phyloP scores from a whole-genome alignment of 2,329 filamentous ascomycete genomes.

The Aspergillus ustus region DNA sequence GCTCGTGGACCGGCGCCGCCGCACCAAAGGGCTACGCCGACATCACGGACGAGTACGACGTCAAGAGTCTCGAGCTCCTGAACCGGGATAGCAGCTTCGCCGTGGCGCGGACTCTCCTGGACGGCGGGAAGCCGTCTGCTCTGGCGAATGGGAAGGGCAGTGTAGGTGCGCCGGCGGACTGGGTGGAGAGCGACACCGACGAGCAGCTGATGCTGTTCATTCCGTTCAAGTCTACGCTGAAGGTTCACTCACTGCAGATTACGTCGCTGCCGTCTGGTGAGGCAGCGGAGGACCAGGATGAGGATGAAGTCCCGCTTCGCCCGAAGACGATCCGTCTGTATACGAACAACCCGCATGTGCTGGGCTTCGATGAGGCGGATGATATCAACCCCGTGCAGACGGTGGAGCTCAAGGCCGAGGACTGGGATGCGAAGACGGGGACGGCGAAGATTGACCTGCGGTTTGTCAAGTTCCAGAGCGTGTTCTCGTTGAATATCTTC shows the following conservation, averaged over 20 bases:
- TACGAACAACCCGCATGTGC: slow-evolving; percentile 83
- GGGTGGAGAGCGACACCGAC: slow-evolving; percentile 95
- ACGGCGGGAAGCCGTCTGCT: slow-evolving; percentile 67
- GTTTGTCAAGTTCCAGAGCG: slow-evolving; percentile 97
- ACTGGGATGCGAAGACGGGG: slow-evolving; percentile 77
- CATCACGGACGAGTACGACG: slow-evolving; percentile 80
- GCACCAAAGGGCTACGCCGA: slow-evolving; percentile 82
- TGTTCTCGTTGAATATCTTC: slow-evolving; percentile 84
- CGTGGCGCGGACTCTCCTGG: slow-evolving; percentile 74
- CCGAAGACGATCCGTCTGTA: slow-evolving; percentile 85
- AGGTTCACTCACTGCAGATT: slow-evolving; percentile 85
- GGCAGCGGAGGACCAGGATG: slow-evolving; percentile 59
- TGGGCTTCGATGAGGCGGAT: slow-evolving; percentile 94
- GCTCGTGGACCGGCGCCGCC: slow-evolving; percentile 72
- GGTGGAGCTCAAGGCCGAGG: slow-evolving; percentile 72
- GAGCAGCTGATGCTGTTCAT: slow-evolving; percentile 94
- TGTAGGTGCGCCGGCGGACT: slow-evolving; percentile 66
- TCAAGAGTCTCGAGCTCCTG: slow-evolving; percentile 79
- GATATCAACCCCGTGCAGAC: slow-evolving; percentile 80
- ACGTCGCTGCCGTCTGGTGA: slow-evolving; percentile 71
- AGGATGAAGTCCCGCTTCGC: slow-evolving; percentile 77
- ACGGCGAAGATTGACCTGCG: slow-evolving; percentile 75
- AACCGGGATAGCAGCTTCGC: slow-evolving; percentile 83
- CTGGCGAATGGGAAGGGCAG: slow-evolving; percentile 55
- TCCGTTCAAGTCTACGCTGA: slow-evolving; percentile 84